These are phyloP conservation scores for Pseudogymnoascus destructans DNA, from an alignment of 2,329 filamentous ascomycete species.

Conservation along the genomic window DNA sequence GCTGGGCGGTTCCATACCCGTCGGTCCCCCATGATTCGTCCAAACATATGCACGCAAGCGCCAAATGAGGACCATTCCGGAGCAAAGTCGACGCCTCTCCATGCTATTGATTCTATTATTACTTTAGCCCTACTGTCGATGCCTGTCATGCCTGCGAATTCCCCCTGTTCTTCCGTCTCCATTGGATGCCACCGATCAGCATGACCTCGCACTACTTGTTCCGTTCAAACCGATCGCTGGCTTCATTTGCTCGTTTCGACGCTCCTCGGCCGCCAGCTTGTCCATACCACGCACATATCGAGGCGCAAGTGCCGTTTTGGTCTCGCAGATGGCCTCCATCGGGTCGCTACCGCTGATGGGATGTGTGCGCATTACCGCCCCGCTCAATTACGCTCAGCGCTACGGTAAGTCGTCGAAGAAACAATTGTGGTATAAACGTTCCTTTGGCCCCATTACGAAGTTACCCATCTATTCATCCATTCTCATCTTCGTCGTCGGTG, in stretches of 20 bases:
- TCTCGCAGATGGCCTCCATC: neutral
- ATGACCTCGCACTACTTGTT: conserved; percentile 5
- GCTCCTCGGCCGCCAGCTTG: neutral
- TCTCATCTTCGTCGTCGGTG: conserved; percentile 10
- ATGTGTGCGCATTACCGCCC: conserved; percentile 6
- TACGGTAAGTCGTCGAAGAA: conserved; percentile 8
- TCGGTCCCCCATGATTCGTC: neutral
- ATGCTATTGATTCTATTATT: conserved; percentile 6
- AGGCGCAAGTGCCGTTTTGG: conserved; percentile 9
- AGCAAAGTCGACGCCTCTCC: neutral
- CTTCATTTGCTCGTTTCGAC: conserved; percentile 1
- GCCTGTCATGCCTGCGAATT: neutral
- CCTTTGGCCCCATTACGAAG: conserved; percentile 3
- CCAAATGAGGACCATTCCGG: neutral
- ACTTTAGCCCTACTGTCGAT: conserved; percentile 1
- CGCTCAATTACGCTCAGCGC: neutral
- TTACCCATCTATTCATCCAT: conserved; percentile 4
- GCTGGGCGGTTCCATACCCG: neutral
- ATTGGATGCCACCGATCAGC: conserved; percentile 6
- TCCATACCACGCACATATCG: neutral
- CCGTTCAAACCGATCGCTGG: conserved; percentile 4
- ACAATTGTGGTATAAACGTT: conserved; percentile 7
- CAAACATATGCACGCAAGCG: conserved; percentile 6
- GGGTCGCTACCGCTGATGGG: neutral
- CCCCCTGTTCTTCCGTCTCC: neutral